A percentile compares a stretch with the other conserved stretches of the same genome.
phyloP scores from a whole-genome alignment of 306 rosid genomes.

The Vigna nakashimae region DNA sequence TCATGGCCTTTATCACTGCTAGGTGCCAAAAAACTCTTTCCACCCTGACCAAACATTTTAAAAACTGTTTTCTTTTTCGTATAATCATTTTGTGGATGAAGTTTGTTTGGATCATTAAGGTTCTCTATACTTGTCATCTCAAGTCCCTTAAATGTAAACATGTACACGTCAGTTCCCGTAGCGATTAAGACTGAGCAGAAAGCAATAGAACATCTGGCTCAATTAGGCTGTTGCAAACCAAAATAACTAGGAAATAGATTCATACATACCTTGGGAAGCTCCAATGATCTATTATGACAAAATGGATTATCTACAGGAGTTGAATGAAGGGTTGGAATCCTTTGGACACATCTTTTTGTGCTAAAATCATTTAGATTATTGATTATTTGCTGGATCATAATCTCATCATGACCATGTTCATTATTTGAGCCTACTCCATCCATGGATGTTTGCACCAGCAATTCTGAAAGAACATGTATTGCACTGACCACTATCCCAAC shows the following conservation, averaged over 20 bases:
- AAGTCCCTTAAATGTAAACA: conserved; percentile 51
- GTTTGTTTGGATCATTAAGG: conserved; percentile 39
- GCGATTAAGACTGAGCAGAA: conserved; percentile 23
- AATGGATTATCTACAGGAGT: conserved; percentile 42
- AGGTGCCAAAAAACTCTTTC: conserved; percentile 45
- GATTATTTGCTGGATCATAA: conserved; percentile 54
- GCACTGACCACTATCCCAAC: conserved; percentile 46
- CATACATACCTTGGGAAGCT: conserved; percentile 57
- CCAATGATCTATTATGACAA: conserved; percentile 47
- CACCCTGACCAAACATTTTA: conserved; percentile 43
- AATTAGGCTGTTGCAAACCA: background rate
- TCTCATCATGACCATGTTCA: conserved; percentile 47
- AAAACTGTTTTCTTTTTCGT: conserved; percentile 40
- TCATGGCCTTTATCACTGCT: conserved; percentile 53
- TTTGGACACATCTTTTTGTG: conserved; percentile 39
- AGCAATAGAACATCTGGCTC: background rate
- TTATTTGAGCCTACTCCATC: conserved; percentile 46
- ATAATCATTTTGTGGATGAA: conserved; percentile 40
- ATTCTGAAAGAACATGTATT: conserved; percentile 66
- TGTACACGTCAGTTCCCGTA: conserved; percentile 44
- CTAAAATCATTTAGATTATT: conserved; percentile 56
- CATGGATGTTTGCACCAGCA: conserved; percentile 55
- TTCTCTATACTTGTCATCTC: conserved; percentile 48
- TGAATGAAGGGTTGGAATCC: conserved; percentile 46
- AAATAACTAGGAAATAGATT: conserved; percentile 20